Conservation (phyloP, 495 filamentous ascomycete species). For the Lasiosphaeria hispida region DNA sequence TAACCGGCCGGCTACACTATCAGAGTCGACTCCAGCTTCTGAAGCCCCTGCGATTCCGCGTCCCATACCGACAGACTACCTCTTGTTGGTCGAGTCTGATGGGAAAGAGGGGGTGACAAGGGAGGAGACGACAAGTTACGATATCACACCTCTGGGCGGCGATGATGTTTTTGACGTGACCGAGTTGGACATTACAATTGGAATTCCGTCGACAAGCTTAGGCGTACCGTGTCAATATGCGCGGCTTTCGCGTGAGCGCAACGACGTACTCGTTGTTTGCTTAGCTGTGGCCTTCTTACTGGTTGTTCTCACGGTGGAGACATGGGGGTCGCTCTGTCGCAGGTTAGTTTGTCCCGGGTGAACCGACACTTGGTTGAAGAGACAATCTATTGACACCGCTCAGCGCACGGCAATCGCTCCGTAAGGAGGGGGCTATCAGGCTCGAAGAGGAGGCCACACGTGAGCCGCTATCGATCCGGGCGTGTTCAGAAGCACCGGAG, state of each 20-base stretch:
- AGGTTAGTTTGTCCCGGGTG: constrained; percentile 26
- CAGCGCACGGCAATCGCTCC: background rate
- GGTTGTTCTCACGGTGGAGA: constrained; percentile 36
- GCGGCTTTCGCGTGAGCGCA: constrained; percentile 29
- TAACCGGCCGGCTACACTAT: constrained; percentile 25
- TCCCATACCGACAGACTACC: constrained; percentile 23
- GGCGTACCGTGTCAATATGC: constrained; percentile 17
- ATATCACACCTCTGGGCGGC: background rate
- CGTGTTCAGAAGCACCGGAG: background rate
- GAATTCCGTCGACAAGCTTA: background rate
- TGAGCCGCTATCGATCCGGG: constrained; percentile 11
- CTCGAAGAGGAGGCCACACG: constrained; percentile 12
- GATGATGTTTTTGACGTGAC: constrained; percentile 11
- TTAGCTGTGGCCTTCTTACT: constrained; percentile 34
- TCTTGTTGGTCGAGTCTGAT: background rate
- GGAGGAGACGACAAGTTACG: background rate
- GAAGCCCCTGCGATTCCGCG: constrained; percentile 11
- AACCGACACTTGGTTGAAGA: background rate
- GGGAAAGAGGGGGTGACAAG: background rate
- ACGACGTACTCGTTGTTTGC: constrained; percentile 39
- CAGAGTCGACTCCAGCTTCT: constrained; percentile 1
- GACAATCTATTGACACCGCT: too few species aligned
- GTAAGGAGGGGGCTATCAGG: constrained; percentile 24
- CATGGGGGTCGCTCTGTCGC: constrained; percentile 30
- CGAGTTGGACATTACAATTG: constrained; percentile 18